Conservation (phyloP, 257 asterid genomes). For the Lavandula angustifolia region DNA sequence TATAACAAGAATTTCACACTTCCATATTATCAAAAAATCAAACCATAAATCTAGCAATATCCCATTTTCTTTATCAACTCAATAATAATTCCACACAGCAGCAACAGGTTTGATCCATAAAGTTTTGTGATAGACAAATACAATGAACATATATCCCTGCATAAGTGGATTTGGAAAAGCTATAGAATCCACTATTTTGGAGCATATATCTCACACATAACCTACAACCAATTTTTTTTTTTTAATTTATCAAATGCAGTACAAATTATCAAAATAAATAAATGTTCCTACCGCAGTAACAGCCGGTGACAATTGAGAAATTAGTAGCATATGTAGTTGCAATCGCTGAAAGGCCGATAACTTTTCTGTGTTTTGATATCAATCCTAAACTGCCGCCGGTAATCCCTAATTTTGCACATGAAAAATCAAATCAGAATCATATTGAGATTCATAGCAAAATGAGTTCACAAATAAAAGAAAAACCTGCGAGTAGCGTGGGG, state of each 20-base stretch:
- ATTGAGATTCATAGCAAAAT: neutral
- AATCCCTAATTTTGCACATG: conserved; percentile 49
- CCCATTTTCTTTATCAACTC: conserved; percentile 12
- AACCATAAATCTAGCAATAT: conserved; percentile 11
- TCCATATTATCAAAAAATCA: conserved; percentile 10
- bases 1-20: neutral
- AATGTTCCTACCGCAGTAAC: conserved; percentile 72
- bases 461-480: neutral
- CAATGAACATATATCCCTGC: neutral
- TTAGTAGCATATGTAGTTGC: conserved; percentile 79
- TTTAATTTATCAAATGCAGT: too few species aligned
- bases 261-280: neutral
- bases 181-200: neutral
- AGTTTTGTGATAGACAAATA: neutral
- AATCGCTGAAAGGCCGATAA: conserved; percentile 57
- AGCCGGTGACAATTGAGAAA: conserved; percentile 81
- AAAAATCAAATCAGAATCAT: neutral
- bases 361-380: conserved; percentile 71
- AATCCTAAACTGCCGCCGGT: conserved; percentile 83
- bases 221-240: conserved; percentile 4
- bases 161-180: neutral
- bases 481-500: conserved; percentile 88
- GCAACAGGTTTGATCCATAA: neutral
- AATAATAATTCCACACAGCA: conserved; percentile 11
- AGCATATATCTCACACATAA: conserved; percentile 6